Base-by-base conservation (phyloP, 1,284 basidiomycete genomes). In the Cerrena zonata region DNA sequence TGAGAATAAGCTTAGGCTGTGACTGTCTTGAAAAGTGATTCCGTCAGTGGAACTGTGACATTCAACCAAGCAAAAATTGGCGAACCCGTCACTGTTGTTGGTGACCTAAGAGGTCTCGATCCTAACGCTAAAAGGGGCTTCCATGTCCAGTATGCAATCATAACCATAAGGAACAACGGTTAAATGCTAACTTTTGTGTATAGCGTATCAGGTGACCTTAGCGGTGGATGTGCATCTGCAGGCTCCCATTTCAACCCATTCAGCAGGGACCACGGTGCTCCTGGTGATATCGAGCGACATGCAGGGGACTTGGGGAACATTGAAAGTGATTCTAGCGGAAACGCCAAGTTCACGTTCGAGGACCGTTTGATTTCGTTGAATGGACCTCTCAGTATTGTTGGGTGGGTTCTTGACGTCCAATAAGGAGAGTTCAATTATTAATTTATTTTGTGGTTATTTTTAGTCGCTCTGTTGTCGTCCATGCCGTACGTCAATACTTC, bases 231-330 rank as follows among this genome's bases (percentile, higher is more conserved):
- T 68, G 62, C 73, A 13, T 85, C 84, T 21, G 77, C 89, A 34
- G 86, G 87, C 10, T 59, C 81, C 42, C 89, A 91, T 68, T 91
- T 82, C 73, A 91, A 91, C 70, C 87, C 87, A 0, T 76, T 75
- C 62, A 71, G 68, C 27, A 74, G 76, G 60, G 78, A 70, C 30
- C 89, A 91, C 60, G 88, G 88, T 50, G 82, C 75, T 3, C 86
- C 79, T 21, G 64, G 66, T 11, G 79, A 80, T 61, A 41, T 60
- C 1, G 72, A 74, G 53, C 74, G 88, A 55, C 89, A 91, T 66
- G 78, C 86, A 23, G 89, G 89, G 15, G 89, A 92, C 64, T 68
- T 91, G 53, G 89, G 88, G 36, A 86, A 91, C 65, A 80, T 91
- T 61, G 61, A 76, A 59, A 77, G 79, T 50, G 78, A 91, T 63